Conservation (phyloP, 2,329 filamentous ascomycete genomes). For the Penicillium paneum region DNA sequence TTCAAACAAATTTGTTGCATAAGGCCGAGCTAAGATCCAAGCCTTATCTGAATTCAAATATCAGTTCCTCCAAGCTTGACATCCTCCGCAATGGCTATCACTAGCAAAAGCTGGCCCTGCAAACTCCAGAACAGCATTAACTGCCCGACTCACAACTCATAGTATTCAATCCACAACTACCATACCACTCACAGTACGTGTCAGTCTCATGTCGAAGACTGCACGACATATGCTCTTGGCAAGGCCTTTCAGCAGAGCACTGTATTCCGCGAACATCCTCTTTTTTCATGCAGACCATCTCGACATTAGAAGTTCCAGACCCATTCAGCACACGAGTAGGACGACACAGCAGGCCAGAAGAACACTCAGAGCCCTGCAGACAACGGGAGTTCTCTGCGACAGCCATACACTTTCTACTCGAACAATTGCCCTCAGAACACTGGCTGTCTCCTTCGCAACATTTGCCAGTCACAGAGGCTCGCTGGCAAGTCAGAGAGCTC, state of each 20-base stretch:
- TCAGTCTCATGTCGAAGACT: not conserved
- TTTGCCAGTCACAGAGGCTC: not conserved
- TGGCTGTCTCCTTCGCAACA: not conserved
- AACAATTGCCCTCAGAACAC: not conserved
- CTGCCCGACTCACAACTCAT: not conserved
- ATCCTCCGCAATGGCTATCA: not conserved
- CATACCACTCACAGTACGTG: not conserved
- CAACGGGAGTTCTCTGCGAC: not conserved
- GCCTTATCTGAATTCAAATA: not conserved
- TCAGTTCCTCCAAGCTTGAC: not conserved
- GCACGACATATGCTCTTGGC: not conserved
- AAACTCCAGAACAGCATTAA: slow-evolving; percentile 1
- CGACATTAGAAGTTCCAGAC: not conserved
- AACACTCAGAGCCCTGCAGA: not conserved
- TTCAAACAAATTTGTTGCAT: not conserved
- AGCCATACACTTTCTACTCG: not conserved
- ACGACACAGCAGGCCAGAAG: not conserved
- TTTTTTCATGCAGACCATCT: not conserved
- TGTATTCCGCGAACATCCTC: not conserved
- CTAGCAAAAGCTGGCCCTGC: not conserved
- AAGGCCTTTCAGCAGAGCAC: not conserved
- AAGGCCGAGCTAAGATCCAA: not conserved
- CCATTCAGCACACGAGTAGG: not conserved
- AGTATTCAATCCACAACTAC: not conserved
- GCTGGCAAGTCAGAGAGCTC: not conserved